Evolutionary conservation across 2,329 filamentous ascomycete genomes (phyloP), one percentile per base, ranked within the genome.

Genomic region (Cordyceps pruinosa): DNA sequence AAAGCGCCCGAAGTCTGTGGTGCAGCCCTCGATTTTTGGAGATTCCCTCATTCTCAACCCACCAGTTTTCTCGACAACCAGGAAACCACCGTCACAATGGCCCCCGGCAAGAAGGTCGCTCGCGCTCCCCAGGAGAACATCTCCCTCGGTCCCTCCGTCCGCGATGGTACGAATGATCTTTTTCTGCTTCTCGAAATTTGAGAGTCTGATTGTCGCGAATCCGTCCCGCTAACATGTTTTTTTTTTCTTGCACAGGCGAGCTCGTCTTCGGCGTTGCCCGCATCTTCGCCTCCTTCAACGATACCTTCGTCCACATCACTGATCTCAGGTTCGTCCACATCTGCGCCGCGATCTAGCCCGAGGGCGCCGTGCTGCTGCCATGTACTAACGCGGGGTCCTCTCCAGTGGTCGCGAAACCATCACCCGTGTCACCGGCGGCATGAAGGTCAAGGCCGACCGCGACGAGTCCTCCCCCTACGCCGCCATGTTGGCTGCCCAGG

Each of bases 391-490:
- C 44, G 42, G 51, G 51, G 41, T 54, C n/a, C n/a, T n/a, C n/a
- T 44, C 76, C 82, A 95, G 90, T 81, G 94, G 94, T 82, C 94
- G 94, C 81, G 94, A 99, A 89, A 99, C 95, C 81, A 97, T 99
- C 83, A 90, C 86, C 86, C 92, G 94, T 90, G 93, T 99, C 69
- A 99, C 95, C 72, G 94, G 95, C 83, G 95, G 95, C 75, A 99
- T 99, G 94, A 99, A 99, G 86, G 94, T 99, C 86, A 99, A 99
- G 89, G 92, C 92, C 79, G 92, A 99, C 75, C 93, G 94, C 85
- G 94, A 99, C 82, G 94, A 99, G 85, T 97, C 93, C 72, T 97
- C 94, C 68, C 94, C 94, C 72, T 99, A 99, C 85, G 94, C 94
- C 73, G 94, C 94, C 81, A 99, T 99, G 94, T 92, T 99, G 89